These are phyloP conservation scores for Rhazya stricta DNA, from an alignment of 257 asterid genomes.

Conservation along the genomic window DNA sequence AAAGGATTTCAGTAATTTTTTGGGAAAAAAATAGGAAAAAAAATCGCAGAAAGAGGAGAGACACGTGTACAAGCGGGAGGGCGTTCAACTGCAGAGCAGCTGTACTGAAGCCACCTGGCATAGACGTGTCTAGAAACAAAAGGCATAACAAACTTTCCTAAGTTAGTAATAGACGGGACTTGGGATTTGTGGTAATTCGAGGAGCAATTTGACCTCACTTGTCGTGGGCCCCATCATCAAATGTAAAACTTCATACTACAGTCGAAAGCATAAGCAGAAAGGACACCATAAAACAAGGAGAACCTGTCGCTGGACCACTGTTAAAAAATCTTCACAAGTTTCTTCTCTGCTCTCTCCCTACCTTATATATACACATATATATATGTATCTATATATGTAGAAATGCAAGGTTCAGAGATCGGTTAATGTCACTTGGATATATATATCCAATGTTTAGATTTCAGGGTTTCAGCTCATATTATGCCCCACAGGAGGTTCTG, in stretches of 20 bases:
- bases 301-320: background rate
- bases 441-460: background rate
- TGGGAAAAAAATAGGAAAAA: background rate
- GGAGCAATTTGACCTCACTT: background rate
- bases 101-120: conserved; percentile 34
- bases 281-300: background rate
- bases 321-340: background rate
- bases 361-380: no score
- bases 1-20: background rate
- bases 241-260: background rate
- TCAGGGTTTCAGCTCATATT: background rate
- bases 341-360: background rate
- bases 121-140: conserved; percentile 45
- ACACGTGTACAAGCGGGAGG: conserved; percentile 42
- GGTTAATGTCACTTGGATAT: background rate
- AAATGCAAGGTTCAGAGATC: background rate
- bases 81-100: conserved; percentile 7
- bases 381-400: no score
- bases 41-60: background rate
- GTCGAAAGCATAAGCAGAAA: background rate
- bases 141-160: conserved; percentile 7
- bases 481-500: background rate
- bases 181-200: background rate
- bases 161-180: conserved; percentile 8
- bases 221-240: background rate